phyloP scores from a whole-genome alignment of 805 yeast species.

The Priceomyces medius region DNA sequence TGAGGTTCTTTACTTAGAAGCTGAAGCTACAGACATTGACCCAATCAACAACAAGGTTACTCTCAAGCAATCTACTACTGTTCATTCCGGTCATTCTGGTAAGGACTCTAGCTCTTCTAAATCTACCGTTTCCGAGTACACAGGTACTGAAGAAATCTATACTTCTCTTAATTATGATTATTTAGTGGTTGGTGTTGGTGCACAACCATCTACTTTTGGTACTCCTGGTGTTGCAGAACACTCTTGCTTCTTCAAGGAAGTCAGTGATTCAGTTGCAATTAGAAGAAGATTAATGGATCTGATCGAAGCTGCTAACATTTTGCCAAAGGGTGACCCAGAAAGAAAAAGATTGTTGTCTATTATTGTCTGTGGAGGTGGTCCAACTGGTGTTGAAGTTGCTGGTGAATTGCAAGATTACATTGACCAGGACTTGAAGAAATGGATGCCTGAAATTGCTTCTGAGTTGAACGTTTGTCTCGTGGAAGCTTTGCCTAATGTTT shows the following conservation, averaged over 20 bases:
- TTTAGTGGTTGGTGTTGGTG: conserved; percentile 91
- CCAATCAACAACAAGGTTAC: conserved; percentile 63
- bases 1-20: conserved; percentile 82
- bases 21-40: conserved; percentile 84
- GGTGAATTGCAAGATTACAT: conserved; percentile 95
- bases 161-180: conserved; percentile 67
- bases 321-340: conserved; percentile 73
- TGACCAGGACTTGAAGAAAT: conserved; percentile 82
- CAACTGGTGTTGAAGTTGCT: conserved; percentile 97
- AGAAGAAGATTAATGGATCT: conserved; percentile 81
- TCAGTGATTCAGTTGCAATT: conserved; percentile 81
- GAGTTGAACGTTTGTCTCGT: conserved; percentile 83
- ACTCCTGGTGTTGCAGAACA: conserved; percentile 90
- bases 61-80: conserved; percentile 60
- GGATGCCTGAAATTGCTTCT: conserved; percentile 82
- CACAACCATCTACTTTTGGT: conserved; percentile 91
- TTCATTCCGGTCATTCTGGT: conserved; percentile 54
- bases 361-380: conserved; percentile 98
- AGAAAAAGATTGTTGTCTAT: conserved; percentile 81
- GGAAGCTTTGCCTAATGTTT: conserved; percentile 88
- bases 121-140: conserved; percentile 39
- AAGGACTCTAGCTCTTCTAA: conserved; percentile 45
- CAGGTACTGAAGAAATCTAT: conserved; percentile 43
- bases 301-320: conserved; percentile 82
- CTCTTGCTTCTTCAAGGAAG: conserved; percentile 87